These are phyloP conservation scores for Taphrina betulina DNA, from an alignment of 1,139 yeast species.

Conservation along the genomic window DNA sequence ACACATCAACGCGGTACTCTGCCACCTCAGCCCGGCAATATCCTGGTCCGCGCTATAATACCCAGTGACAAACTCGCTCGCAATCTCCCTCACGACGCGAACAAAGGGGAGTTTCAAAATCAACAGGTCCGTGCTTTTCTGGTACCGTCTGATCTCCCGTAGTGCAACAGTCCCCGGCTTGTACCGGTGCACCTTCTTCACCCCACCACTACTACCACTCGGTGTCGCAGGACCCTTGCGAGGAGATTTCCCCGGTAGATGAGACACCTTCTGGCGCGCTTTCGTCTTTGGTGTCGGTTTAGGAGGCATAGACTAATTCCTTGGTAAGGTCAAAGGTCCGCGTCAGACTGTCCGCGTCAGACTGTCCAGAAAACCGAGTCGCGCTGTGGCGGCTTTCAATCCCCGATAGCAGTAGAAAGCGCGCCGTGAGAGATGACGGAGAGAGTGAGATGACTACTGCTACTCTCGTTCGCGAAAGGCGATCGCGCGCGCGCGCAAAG, in stretches of 20 bases:
- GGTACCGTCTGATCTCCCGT: constrained; percentile 76
- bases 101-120: constrained; percentile 87
- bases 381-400: no score
- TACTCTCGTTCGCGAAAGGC: no score
- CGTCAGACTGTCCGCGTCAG: no score
- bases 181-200: constrained; percentile 46
- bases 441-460: no score
- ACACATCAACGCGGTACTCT: constrained; percentile 80
- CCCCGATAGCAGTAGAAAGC: no score
- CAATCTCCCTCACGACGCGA: constrained; percentile 75
- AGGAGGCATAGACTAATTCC: constrained; percentile 21
- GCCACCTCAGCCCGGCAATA: constrained; percentile 71
- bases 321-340: background rate
- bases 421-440: no score
- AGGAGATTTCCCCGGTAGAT: constrained; percentile 20
- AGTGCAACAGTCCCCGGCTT: constrained; percentile 75
- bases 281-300: constrained; percentile 23
- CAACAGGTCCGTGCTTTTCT: constrained; percentile 71
- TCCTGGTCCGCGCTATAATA: constrained; percentile 39
- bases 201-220: background rate
- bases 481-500: no score
- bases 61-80: constrained; percentile 72
- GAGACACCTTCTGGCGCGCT: constrained; percentile 15
- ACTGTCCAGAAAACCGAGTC: no score
- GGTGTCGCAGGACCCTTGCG: constrained; percentile 12